phyloP scores from a whole-genome alignment of 371 early-diverging fungal species.

The Mycotypha africana region DNA sequence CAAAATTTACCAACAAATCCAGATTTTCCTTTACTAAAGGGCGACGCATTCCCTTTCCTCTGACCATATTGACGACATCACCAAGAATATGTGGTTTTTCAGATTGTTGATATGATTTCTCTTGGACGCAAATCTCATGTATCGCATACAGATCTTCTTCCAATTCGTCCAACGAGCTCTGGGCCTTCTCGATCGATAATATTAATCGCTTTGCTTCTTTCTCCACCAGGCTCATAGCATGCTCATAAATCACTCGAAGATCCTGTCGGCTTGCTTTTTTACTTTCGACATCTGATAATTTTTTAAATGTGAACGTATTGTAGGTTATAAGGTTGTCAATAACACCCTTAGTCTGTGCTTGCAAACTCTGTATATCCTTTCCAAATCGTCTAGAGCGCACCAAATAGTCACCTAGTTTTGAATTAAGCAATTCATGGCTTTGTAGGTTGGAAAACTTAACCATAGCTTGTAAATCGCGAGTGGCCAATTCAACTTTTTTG shows the following conservation, averaged over 20 bases:
- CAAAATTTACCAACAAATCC: constrained; percentile 26
- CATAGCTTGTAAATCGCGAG: constrained; percentile 39
- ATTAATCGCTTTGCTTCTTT: constrained; percentile 33
- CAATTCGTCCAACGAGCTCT: constrained; percentile 22
- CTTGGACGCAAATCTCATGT: constrained; percentile 40
- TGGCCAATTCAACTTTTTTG: constrained; percentile 40
- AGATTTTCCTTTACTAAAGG: constrained; percentile 37
- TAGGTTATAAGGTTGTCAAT: constrained; percentile 45
- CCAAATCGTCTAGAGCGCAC: constrained; percentile 30
- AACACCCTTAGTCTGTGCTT: constrained; percentile 17
- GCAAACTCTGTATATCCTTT: constrained; percentile 24
- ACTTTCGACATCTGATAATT: constrained; percentile 26
- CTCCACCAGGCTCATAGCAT: constrained; percentile 37
- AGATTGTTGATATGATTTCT: constrained; percentile 25
- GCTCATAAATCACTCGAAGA: constrained; percentile 30
- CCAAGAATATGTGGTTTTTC: constrained; percentile 28
- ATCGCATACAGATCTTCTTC: constrained; percentile 35
- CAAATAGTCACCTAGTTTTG: constrained; percentile 35
- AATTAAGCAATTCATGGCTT: constrained; percentile 23
- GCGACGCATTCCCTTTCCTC: constrained; percentile 25
- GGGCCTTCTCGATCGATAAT: constrained; percentile 30
- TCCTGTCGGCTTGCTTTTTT: constrained; percentile 30
- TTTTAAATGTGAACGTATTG: constrained; percentile 36
- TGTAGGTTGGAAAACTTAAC: constrained; percentile 35
- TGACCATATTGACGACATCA: constrained; percentile 26